Percentiles rank a stretch among this genome's conserved stretches.
These are phyloP conservation scores for Neopestalotiopsis rosae DNA, from an alignment of 2,329 filamentous ascomycete species.

Conservation along the genomic window DNA sequence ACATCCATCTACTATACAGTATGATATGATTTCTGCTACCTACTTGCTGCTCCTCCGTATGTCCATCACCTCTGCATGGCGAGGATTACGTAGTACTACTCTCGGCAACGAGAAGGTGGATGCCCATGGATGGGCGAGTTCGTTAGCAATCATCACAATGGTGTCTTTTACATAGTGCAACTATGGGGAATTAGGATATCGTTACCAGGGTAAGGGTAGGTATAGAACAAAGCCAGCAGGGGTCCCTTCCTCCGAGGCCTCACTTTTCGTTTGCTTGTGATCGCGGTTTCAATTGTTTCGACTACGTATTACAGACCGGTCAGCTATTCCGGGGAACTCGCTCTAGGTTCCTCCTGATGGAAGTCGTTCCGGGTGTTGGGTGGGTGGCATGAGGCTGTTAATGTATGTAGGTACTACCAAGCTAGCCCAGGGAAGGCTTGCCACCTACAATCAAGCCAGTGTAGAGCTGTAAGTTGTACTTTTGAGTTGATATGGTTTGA, in stretches of 20 bases:
- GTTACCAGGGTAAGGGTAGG: neutral
- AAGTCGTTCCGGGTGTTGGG: neutral
- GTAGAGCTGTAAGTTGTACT: neutral
- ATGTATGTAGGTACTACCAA: neutral
- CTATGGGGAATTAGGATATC: neutral
- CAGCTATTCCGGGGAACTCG: neutral
- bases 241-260: neutral
- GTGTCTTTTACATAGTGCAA: neutral
- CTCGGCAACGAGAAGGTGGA: neutral
- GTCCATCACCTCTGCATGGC: neutral
- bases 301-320: neutral
- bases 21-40: too few relatives aligned
- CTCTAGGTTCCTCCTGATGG: neutral
- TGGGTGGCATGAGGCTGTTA: neutral
- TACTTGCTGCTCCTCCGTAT: neutral
- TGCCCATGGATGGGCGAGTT: neutral
- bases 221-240: neutral
- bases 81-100: neutral
- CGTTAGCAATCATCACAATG: neutral
- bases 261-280: neutral
- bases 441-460: too few relatives aligned
- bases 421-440: neutral
- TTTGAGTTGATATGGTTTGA: conserved; percentile 5
- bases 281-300: neutral
- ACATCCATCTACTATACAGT: neutral